Conservation (phyloP, 352 stramenopile species). For the Albugo laibachii region DNA sequence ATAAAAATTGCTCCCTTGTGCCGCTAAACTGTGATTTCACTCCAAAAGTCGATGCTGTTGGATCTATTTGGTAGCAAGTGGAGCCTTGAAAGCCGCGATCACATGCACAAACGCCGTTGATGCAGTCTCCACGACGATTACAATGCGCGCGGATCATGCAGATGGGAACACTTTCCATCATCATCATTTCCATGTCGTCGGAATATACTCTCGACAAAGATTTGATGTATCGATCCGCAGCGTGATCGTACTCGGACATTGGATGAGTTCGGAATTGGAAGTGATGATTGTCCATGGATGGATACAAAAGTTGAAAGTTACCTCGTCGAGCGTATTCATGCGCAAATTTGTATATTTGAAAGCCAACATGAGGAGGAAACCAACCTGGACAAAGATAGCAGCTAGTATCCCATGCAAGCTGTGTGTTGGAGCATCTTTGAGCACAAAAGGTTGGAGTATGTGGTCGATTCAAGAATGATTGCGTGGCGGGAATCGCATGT, state of each 20-base stretch:
- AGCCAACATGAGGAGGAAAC: slow-evolving; percentile 39
- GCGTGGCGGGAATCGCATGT: slow-evolving; percentile 30
- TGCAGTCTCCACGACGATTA: slow-evolving; percentile 56
- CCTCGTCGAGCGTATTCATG: slow-evolving; percentile 50
- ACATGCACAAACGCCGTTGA: slow-evolving; percentile 59
- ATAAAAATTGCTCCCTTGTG: no score
- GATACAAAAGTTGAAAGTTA: slow-evolving; percentile 47
- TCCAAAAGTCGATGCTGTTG: no score
- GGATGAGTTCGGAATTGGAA: slow-evolving; percentile 24
- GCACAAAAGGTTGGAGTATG: slow-evolving; percentile 23
- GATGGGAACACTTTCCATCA: slow-evolving; percentile 18
- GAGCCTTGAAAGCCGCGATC: slow-evolving; percentile 49
- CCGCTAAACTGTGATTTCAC: no score
- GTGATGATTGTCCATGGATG: slow-evolving; percentile 32
- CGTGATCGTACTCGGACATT: slow-evolving; percentile 38
- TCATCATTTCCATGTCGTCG: slow-evolving; percentile 16
- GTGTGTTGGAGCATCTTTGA: slow-evolving; percentile 38
- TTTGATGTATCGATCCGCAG: slow-evolving; percentile 54
- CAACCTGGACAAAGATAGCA: slow-evolving; percentile 64
- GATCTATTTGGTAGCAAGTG: slow-evolving; percentile 33
- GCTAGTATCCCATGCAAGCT: slow-evolving; percentile 31
- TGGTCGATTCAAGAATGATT: slow-evolving; percentile 28
- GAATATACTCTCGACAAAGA: slow-evolving; percentile 34
- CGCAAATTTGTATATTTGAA: slow-evolving; percentile 24
- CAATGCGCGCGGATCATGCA: slow-evolving; percentile 72